A percentile compares a stretch with the other conserved stretches of the same genome.
phyloP scores from a whole-genome alignment of 73 alveolate species.

The Stentor coeruleus region DNA sequence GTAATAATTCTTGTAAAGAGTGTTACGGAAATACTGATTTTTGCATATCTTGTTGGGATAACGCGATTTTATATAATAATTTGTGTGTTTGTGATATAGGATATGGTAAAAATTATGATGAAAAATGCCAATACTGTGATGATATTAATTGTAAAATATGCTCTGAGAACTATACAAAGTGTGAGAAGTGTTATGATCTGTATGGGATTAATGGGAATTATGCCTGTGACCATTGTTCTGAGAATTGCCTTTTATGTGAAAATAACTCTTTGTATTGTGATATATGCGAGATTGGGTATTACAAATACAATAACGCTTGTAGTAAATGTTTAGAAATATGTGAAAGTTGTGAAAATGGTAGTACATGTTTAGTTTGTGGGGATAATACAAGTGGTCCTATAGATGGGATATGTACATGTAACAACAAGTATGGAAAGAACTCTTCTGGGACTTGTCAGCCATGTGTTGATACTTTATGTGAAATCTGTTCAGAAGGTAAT shows the following conservation, averaged over 20 bases:
- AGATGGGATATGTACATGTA: too few species aligned
- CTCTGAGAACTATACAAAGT: neutral
- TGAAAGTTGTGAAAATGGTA: too few species aligned
- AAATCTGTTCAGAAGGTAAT: neutral
- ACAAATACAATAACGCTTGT: too few species aligned
- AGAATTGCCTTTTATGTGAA: too few species aligned
- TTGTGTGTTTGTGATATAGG: neutral
- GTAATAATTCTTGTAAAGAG: neutral
- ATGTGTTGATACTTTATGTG: neutral
- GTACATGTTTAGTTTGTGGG: too few species aligned
- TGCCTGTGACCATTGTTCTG: too few species aligned
- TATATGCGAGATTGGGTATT: too few species aligned
- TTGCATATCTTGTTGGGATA: neutral
- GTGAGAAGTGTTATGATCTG: neutral
- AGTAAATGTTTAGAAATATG: too few species aligned
- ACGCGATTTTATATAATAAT: neutral
- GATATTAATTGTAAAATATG: neutral
- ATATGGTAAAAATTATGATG: neutral
- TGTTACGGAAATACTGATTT: neutral
- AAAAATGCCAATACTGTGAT: neutral
- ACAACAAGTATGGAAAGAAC: neutral
- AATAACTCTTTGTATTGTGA: too few species aligned
- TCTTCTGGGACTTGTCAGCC: neutral
- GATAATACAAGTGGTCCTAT: too few species aligned
- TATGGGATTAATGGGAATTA: too few species aligned